Evolutionary conservation across 192 early-diverging fungal species (phyloP).

Genomic region (Nowakowskiella sp.): DNA sequence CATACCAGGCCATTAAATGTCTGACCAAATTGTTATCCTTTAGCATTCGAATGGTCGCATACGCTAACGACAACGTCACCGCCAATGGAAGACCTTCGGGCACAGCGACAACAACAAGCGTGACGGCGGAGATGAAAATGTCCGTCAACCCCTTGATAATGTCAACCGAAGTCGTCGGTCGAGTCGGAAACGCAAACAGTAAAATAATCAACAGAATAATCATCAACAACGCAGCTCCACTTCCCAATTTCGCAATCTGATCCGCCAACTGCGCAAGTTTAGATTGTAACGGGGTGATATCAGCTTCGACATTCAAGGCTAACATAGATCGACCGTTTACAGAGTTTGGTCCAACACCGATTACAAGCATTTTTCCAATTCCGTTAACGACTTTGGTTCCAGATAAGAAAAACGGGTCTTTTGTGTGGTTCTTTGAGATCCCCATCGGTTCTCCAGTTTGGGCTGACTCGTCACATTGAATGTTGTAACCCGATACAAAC

Average conservation of each 20-base stretch:
- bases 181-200: constrained; percentile 59
- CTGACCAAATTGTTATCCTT: constrained; percentile 97
- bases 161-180: not conserved
- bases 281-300: constrained; percentile 85
- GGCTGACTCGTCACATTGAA: constrained; percentile 80
- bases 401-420: constrained; percentile 85
- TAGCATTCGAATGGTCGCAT: constrained; percentile 90
- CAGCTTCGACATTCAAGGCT: constrained; percentile 72
- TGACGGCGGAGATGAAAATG: constrained; percentile 77
- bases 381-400: constrained; percentile 90
- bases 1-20: constrained; percentile 74
- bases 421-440: constrained; percentile 60
- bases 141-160: not conserved
- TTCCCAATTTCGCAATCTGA: constrained; percentile 87
- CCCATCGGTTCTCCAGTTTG: constrained; percentile 88
- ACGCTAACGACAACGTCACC: constrained; percentile 90
- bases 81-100: constrained; percentile 97
- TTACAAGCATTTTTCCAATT: constrained; percentile 74
- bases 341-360: constrained; percentile 78
- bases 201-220: constrained; percentile 78
- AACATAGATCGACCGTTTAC: constrained; percentile 85
- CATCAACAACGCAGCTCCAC: constrained; percentile 78
- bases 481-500: constrained; percentile 67
- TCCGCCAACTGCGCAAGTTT: constrained; percentile 87
- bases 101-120: constrained; percentile 94